Conservation (phyloP, 208 protist species). For the Tritrichomonas musculus region DNA sequence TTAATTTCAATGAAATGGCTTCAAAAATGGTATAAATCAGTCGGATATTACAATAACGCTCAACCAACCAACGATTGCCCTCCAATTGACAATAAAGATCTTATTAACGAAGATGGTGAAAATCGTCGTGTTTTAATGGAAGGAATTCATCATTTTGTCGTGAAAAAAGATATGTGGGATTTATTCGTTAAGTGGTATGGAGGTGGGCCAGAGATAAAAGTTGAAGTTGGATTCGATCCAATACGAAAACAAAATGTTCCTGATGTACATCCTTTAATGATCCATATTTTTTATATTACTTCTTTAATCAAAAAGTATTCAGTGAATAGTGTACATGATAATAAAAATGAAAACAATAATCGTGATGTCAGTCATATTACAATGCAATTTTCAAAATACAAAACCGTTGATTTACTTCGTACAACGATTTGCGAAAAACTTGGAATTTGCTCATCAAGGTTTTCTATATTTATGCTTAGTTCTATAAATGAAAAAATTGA, state of each 20-base stretch:
- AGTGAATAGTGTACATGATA: too few relatives aligned
- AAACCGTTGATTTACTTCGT: not conserved
- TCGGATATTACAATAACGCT: not conserved
- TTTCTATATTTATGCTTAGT: too few relatives aligned
- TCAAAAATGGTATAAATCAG: not conserved
- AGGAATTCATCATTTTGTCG: not conserved
- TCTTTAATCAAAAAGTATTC: too few relatives aligned
- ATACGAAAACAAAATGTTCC: not conserved
- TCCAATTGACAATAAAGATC: not conserved
- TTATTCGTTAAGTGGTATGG: not conserved
- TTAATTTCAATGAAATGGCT: not conserved
- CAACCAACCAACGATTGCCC: not conserved
- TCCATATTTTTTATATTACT: constrained; percentile 10
- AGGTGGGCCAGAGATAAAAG: not conserved
- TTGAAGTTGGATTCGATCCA: not conserved
- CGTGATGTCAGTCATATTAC: not conserved
- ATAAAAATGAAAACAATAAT: too few relatives aligned
- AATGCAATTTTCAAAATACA: not conserved
- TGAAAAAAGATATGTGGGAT: not conserved
- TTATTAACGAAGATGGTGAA: not conserved
- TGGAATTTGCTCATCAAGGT: too few relatives aligned
- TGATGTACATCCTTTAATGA: not conserved
- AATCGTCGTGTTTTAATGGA: not conserved
- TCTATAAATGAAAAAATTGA: too few relatives aligned
- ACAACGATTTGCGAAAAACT: too few relatives aligned